Evolutionary conservation across 805 yeast genomes (phyloP).

Genomic region (Lipomyces kockii): DNA sequence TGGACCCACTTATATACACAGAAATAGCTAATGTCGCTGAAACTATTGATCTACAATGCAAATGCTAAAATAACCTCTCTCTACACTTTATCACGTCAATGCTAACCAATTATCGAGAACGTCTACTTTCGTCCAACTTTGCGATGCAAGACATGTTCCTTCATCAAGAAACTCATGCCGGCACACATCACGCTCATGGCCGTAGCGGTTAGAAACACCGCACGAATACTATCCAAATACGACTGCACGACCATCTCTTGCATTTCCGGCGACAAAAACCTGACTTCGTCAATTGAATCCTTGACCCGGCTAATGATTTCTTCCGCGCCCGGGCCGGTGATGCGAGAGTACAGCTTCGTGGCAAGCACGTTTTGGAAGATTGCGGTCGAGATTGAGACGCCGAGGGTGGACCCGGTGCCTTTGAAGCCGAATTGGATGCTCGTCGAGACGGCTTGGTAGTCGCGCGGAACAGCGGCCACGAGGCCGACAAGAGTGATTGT

Average conservation of each 20-base stretch:
- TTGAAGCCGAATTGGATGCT: conserved; percentile 76
- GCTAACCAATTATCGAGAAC: background rate
- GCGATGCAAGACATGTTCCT: conserved; percentile 32
- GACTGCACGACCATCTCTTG: conserved; percentile 18
- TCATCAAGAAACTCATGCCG: conserved; percentile 29
- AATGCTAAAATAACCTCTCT: background rate
- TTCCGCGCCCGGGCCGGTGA: conserved; percentile 34
- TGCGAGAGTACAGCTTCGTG: conserved; percentile 32
- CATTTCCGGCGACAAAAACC: conserved; percentile 21
- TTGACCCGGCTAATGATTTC: conserved; percentile 26
- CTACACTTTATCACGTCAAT: background rate
- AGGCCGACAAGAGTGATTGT: conserved; percentile 65
- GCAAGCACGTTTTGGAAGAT: conserved; percentile 55
- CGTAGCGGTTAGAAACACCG: conserved; percentile 27
- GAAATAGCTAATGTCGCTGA: background rate
- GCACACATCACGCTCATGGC: conserved; percentile 25
- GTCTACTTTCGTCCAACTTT: conserved; percentile 21
- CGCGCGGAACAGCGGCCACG: conserved; percentile 63
- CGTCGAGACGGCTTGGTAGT: conserved; percentile 72
- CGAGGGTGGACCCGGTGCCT: conserved; percentile 71
- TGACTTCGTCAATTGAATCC: conserved; percentile 28
- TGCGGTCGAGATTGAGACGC: conserved; percentile 63
- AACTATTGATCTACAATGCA: background rate
- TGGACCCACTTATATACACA: too few relatives aligned
- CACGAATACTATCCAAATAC: conserved; percentile 27